Percentiles rank a stretch among this genome's conserved stretches.
Conservation (phyloP, 176 grass and related monocot species). For the Chrysopogon serrulatus region DNA sequence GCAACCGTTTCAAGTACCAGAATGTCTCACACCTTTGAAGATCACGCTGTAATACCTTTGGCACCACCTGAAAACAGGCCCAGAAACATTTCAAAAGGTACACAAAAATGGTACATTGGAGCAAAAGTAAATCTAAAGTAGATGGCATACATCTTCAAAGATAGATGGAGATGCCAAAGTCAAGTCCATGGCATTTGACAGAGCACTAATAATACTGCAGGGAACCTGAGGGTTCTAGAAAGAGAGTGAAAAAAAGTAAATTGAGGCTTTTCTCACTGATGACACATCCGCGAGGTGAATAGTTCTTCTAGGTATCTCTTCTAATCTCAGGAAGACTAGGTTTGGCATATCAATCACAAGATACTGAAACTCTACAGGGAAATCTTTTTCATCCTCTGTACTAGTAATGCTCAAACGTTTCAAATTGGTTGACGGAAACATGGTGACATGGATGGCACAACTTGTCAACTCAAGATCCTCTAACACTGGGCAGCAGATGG, state of each 20-base stretch:
- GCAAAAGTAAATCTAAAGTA: neutral
- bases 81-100: neutral
- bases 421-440: neutral
- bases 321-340: neutral
- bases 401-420: neutral
- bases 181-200: slow-evolving; percentile 3
- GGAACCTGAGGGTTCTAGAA: neutral
- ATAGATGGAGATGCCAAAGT: slow-evolving; percentile 1
- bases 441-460: slow-evolving; percentile 10
- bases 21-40: neutral
- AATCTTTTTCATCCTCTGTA: neutral
- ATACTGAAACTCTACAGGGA: neutral
- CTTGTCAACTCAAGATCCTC: neutral
- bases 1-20: neutral
- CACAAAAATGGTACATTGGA: neutral
- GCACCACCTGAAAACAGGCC: neutral
- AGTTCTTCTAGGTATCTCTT: slow-evolving; percentile 1
- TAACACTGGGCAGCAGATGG: slow-evolving; percentile 3
- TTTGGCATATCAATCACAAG: slow-evolving; percentile 27
- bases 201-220: slow-evolving; percentile 19
- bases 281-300: neutral
- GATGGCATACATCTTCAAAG: neutral
- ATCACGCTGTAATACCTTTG: slow-evolving; percentile 12
- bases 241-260: neutral
- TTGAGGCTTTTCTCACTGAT: neutral